A percentile compares a stretch with the other conserved stretches of the same genome.
Conservation (phyloP, 305 asterid genomes). For the Fraxinus sp. region DNA sequence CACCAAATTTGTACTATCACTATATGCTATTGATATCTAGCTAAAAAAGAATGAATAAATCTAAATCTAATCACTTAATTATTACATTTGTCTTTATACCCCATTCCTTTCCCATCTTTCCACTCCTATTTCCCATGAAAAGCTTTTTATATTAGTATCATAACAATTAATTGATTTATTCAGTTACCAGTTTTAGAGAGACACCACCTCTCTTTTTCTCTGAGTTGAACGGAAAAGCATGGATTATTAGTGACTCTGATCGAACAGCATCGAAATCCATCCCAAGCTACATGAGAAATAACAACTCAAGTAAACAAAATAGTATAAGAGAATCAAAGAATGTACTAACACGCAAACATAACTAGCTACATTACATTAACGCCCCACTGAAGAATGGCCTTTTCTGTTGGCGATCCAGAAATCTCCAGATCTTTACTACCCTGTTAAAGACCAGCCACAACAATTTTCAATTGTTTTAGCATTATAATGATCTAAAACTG, state of each 20-base stretch:
- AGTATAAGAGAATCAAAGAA: slow-evolving; percentile 7
- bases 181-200: slow-evolving; percentile 67
- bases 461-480: not conserved
- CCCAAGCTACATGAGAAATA: slow-evolving; percentile 58
- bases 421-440: slow-evolving; percentile 71
- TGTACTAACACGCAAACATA: not conserved
- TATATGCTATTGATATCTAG: not conserved
- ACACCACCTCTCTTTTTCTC: slow-evolving; percentile 97
- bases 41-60: not conserved
- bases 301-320: slow-evolving; percentile 22
- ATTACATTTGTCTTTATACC: not conserved
- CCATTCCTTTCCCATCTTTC: not conserved
- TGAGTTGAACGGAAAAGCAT: slow-evolving; percentile 91
- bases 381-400: slow-evolving; percentile 94
- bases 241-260: slow-evolving; percentile 59
- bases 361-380: slow-evolving; percentile 46
- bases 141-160: not conserved
- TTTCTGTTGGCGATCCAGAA: slow-evolving; percentile 98
- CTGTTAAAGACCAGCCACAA: slow-evolving; percentile 42
- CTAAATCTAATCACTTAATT: not conserved
- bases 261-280: slow-evolving; percentile 66
- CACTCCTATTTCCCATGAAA: not conserved
- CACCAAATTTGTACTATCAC: not conserved
- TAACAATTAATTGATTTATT: slow-evolving; percentile 8
- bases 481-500: not conserved